Percentiles rank a stretch among this genome's conserved stretches.
These are phyloP conservation scores for Babesia ovis DNA, from an alignment of 169 alveolate species.

Conservation along the genomic window DNA sequence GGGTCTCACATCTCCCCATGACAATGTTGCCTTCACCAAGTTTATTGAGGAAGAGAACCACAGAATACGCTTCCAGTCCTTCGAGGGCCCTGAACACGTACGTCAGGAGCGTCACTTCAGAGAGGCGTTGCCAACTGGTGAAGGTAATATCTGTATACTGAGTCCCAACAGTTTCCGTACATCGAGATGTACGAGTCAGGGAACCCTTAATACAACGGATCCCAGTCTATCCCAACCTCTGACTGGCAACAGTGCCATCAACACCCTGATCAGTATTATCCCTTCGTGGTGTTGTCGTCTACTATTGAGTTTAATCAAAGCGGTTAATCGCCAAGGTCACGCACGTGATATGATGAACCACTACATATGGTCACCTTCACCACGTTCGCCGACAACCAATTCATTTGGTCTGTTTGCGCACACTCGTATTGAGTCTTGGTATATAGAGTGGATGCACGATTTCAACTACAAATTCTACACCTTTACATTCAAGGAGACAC, in stretches of 20 bases:
- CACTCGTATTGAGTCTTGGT: conserved; percentile 36
- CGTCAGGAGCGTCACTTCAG: neutral
- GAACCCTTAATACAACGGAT: neutral
- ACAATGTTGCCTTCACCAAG: neutral
- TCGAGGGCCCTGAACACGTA: conserved; percentile 6
- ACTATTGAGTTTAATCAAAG: neutral
- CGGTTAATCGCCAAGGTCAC: neutral
- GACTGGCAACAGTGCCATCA: conserved; percentile 9
- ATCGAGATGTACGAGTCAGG: neutral
- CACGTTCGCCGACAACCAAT: conserved; percentile 27
- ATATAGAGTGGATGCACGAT: conserved; percentile 68
- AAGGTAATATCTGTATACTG: neutral
- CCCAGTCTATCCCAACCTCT: neutral
- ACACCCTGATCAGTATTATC: conserved; percentile 4
- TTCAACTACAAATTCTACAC: conserved; percentile 46
- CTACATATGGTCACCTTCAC: conserved; percentile 25
- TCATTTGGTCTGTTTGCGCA: conserved; percentile 42
- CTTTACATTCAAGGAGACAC: conserved; percentile 27
- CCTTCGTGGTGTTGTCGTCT: conserved; percentile 17
- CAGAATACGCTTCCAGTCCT: conserved; percentile 1
- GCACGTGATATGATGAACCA: conserved; percentile 37
- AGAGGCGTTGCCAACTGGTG: neutral
- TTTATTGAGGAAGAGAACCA: neutral
- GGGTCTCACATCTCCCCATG: neutral
- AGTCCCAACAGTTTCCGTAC: conserved; percentile 4